Evolutionary conservation across 23 red algal genomes (phyloP), one percentile per base, ranked within the genome.

Genomic region (Pyropia yezoensis): DNA sequence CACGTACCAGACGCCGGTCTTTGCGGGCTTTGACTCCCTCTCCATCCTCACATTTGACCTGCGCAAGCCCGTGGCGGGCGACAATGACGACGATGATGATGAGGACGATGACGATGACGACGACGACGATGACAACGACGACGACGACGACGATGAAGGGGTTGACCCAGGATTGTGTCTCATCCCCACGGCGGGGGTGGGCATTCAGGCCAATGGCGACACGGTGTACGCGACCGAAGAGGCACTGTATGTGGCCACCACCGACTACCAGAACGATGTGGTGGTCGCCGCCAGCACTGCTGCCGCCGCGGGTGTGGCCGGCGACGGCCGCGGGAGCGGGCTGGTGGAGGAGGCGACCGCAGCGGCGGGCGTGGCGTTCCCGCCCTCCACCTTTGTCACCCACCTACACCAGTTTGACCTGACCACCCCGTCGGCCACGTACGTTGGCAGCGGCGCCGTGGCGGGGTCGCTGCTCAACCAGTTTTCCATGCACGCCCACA

Each of bases 331-430:
- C 45, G 73, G 51, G 18, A 69, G 67, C 16, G 12, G 4, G 11
- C 39, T 47, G 7, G 39, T 8, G 39, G 4, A 47, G 12, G 39
- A 47, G 39, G 11, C 9, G 9, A 47, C 39, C 39, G 9, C 9
- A 13, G 39, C 39, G 39, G 39, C 39, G 11, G 9, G 0, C 7
- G 39, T 8, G 39, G 39, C 39, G 7, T 47, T 47, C 6, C 4
- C 4, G 39, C 11, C 6, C 7, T 32, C 25, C 22, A 73, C 67
- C 14, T 84, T 61, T 60, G 23, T 47, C n/a, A 83, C 67, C 4
- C 74, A 59, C 47, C 60, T 83, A 14, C 79, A 83, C 34, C 73
- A 83, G 61, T 83, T 83, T 50, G 22, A 50, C 16, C 50, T 83
- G 14, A 55, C 50, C 34, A 20, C 56, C 45, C 1, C 63, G 28